These are phyloP conservation scores for Candida khao-thaluensis DNA, from an alignment of 805 yeast genomes.

Conservation along the genomic window DNA sequence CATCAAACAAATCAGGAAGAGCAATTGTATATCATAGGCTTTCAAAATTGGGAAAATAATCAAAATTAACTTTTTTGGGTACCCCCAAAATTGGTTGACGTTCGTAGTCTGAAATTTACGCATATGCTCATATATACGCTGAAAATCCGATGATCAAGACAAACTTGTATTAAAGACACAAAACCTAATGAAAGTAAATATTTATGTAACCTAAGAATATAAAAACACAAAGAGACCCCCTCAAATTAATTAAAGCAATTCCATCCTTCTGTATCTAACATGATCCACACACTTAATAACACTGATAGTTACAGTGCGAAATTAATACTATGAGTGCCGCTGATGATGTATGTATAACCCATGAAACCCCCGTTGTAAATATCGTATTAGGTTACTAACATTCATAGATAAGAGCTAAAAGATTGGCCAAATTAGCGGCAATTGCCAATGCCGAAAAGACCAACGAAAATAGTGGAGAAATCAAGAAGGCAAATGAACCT, in stretches of 20 bases:
- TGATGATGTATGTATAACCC: conserved; percentile 15
- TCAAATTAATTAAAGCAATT: no score
- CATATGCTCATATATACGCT: no score
- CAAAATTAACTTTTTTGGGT: neutral
- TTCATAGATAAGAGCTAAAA: conserved; percentile 46
- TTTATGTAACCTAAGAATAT: no score
- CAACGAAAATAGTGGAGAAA: neutral
- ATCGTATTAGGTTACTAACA: conserved; percentile 16
- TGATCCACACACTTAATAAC: no score
- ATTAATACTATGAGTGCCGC: conserved; percentile 13
- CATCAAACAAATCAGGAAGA: no score
- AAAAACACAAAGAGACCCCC: no score
- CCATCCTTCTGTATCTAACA: no score
- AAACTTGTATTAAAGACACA: no score
- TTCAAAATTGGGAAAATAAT: neutral
- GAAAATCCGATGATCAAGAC: no score
- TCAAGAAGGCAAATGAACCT: conserved; percentile 1
- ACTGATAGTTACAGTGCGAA: conserved; percentile 5
- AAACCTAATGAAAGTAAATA: no score
- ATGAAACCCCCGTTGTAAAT: no score
- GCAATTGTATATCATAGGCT: no score
- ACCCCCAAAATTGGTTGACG: neutral
- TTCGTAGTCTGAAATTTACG: conserved; percentile 2
- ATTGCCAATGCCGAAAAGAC: neutral
- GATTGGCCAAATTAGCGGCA: conserved; percentile 50